Evolutionary conservation across 2,329 filamentous ascomycete genomes (phyloP).

Genomic region (Diaporthe sp.): DNA sequence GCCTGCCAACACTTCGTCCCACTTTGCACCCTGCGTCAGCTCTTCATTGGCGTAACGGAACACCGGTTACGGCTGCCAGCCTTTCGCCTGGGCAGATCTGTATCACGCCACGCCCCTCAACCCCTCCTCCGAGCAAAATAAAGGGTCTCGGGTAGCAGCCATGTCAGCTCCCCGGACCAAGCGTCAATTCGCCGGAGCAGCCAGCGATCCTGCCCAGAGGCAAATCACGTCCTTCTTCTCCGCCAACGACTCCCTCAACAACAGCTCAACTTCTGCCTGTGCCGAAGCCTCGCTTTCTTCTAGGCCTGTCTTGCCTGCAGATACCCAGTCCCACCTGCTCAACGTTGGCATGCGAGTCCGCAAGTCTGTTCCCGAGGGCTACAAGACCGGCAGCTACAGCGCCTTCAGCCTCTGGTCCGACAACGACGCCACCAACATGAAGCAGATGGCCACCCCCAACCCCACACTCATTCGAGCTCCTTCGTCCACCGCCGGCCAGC

Average conservation of each 20-base stretch:
- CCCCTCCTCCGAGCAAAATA: constrained; percentile 5
- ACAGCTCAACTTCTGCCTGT: constrained; percentile 44
- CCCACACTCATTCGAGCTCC: constrained; percentile 44
- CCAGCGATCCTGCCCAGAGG: constrained; percentile 70
- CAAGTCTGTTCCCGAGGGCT: constrained; percentile 93
- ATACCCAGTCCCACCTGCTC: constrained; percentile 85
- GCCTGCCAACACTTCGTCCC: constrained; percentile 29
- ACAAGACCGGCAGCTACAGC: constrained; percentile 78
- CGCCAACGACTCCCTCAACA: constrained; percentile 32
- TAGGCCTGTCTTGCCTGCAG: constrained; percentile 67
- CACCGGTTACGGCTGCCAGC: constrained; percentile 33
- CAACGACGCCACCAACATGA: constrained; percentile 43
- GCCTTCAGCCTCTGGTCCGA: constrained; percentile 68
- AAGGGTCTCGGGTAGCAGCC: constrained; percentile 43
- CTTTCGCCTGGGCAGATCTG: constrained; percentile 25
- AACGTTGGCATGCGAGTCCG: constrained; percentile 94
- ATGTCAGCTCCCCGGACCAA: constrained; percentile 72
- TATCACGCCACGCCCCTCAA: constrained; percentile 17
- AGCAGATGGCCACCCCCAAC: constrained; percentile 25
- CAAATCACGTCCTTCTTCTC: constrained; percentile 77
- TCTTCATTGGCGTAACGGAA: constrained; percentile 31
- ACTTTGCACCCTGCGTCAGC: constrained; percentile 10
- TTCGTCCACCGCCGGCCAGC: constrained; percentile 51
- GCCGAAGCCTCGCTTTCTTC: constrained; percentile 50
- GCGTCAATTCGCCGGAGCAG: constrained; percentile 72